Conservation (phyloP, 2,329 filamentous ascomycete species). For the Periconia macrospinosa region DNA sequence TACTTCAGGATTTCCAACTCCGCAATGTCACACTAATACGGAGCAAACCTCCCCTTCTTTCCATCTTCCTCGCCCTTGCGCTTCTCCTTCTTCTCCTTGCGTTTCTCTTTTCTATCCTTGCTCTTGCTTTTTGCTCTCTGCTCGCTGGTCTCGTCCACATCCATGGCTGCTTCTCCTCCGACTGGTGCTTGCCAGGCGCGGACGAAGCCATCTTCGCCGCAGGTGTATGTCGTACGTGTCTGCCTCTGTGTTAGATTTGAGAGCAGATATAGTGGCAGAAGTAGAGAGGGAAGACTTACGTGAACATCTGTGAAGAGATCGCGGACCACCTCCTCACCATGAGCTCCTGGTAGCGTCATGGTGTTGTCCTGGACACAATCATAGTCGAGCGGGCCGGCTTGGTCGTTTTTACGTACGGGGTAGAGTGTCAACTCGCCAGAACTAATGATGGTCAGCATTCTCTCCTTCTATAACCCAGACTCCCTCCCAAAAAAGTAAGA, state of each 20-base stretch:
- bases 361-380: conserved; percentile 26
- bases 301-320: conserved; percentile 47
- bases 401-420: conserved; percentile 25
- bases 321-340: conserved; percentile 53
- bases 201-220: conserved; percentile 53
- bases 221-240: conserved; percentile 46
- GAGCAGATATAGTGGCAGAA: background rate
- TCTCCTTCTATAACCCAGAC: no score
- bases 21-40: no score
- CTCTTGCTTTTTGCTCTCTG: conserved; percentile 21
- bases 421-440: conserved; percentile 32
- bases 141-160: conserved; percentile 25
- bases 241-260: conserved; percentile 10
- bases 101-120: conserved; percentile 32
- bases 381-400: conserved; percentile 31
- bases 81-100: conserved; percentile 39
- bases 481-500: background rate
- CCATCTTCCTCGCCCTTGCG: conserved; percentile 26
- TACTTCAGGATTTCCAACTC: no score
- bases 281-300: conserved; percentile 20
- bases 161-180: conserved; percentile 22
- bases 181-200: conserved; percentile 44
- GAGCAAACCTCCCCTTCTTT: conserved; percentile 43
- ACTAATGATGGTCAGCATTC: conserved; percentile 16
- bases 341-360: conserved; percentile 43